Percentiles rank a stretch among this genome's conserved stretches.
phyloP scores from a whole-genome alignment of 2,329 filamentous ascomycete species.

The Xylaria multiplex region DNA sequence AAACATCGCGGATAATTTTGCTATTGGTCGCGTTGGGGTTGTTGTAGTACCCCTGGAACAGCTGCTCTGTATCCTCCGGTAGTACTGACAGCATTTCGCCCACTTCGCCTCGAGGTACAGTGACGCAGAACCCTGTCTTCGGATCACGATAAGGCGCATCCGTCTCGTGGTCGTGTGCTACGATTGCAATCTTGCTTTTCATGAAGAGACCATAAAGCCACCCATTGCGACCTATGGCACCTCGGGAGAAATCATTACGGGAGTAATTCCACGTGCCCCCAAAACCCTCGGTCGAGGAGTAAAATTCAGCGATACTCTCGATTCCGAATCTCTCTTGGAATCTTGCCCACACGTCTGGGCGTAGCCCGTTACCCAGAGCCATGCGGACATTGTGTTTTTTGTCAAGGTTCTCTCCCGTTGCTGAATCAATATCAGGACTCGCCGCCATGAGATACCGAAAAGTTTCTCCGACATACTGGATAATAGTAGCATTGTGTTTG shows the following conservation, averaged over 20 bases:
- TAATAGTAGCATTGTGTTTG: constrained; percentile 74
- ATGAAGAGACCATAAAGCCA: constrained; percentile 66
- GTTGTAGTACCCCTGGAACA: constrained; percentile 84
- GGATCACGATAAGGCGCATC: constrained; percentile 75
- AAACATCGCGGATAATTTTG: constrained; percentile 79
- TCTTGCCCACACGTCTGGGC: constrained; percentile 84
- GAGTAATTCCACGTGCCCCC: constrained; percentile 77
- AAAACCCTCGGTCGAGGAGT: constrained; percentile 79
- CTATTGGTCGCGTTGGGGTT: constrained; percentile 75
- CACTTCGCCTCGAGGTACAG: constrained; percentile 66
- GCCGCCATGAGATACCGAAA: constrained; percentile 82
- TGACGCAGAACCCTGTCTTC: constrained; percentile 73
- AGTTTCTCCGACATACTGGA: constrained; percentile 91
- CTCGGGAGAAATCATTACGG: constrained; percentile 76
- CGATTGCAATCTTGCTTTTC: constrained; percentile 62
- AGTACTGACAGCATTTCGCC: constrained; percentile 82
- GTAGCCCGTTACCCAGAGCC: constrained; percentile 85
- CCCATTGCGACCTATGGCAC: constrained; percentile 81
- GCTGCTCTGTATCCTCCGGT: constrained; percentile 69
- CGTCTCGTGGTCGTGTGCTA: constrained; percentile 76
- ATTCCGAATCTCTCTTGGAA: constrained; percentile 86
- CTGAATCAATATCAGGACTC: constrained; percentile 68
- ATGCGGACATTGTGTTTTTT: constrained; percentile 75
- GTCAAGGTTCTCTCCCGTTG: constrained; percentile 75
- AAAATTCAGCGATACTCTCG: constrained; percentile 80